A percentile compares a stretch with the other conserved stretches of the same genome.
phyloP scores from a whole-genome alignment of 2,329 filamentous ascomycete genomes.

The Leptographium galeiforme region DNA sequence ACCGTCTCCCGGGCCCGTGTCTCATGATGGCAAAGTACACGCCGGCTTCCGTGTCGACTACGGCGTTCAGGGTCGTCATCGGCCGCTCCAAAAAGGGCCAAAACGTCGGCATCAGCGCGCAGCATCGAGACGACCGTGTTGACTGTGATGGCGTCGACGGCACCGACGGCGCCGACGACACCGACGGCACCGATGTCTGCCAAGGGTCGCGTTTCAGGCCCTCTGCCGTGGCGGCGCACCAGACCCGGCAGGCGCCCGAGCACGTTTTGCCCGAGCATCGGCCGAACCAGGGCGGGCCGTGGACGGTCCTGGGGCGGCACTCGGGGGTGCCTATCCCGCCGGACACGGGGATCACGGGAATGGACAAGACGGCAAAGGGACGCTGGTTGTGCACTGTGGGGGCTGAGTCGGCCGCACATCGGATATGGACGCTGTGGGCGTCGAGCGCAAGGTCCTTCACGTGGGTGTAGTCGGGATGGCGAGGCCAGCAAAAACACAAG shows the following conservation, averaged over 20 bases:
- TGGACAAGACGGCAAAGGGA: conserved; percentile 24
- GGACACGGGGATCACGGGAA: conserved; percentile 29
- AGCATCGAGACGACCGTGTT: conserved; percentile 19
- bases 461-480: conserved; percentile 12
- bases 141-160: too few species aligned
- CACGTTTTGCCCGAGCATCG: conserved; percentile 23
- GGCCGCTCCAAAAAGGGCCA: neutral
- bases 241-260: conserved; percentile 2
- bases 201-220: too few species aligned
- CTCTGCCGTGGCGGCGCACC: neutral
- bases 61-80: conserved; percentile 17
- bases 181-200: too few species aligned
- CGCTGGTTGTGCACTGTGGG: too few species aligned
- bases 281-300: conserved; percentile 36
- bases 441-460: conserved; percentile 39
- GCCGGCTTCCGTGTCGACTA: conserved; percentile 26
- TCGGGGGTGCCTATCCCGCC: neutral
- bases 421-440: conserved; percentile 34
- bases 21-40: conserved; percentile 28
- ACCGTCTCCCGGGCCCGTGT: too few species aligned
- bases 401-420: too few species aligned
- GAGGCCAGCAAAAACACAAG: too few species aligned
- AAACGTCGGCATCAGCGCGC: conserved; percentile 22
- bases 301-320: conserved; percentile 12
- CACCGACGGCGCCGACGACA: too few species aligned